These are phyloP conservation scores for Candida pseudocylindracea DNA, from an alignment of 1,139 yeast species.

Conservation along the genomic window DNA sequence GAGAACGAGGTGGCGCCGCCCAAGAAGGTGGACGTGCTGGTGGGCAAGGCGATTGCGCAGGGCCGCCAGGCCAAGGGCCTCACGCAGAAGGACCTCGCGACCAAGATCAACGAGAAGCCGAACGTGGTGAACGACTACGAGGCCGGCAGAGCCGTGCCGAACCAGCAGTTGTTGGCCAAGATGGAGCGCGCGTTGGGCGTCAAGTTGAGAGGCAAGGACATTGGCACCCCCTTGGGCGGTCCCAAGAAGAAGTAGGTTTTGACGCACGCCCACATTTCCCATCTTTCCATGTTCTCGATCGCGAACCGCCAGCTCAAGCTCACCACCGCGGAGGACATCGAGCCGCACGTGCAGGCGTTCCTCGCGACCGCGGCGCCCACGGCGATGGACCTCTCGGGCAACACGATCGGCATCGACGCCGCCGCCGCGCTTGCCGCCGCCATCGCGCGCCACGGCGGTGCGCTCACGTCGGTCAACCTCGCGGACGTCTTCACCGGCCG, in stretches of 20 bases:
- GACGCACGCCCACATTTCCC: not conserved
- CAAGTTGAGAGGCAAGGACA: slow-evolving; percentile 87
- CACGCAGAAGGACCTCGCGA: slow-evolving; percentile 92
- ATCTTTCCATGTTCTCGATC: slow-evolving; percentile 22
- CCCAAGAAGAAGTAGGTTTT: slow-evolving; percentile 22
- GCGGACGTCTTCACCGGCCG: slow-evolving; percentile 92
- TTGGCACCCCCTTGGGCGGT: slow-evolving; percentile 75
- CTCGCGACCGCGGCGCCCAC: slow-evolving; percentile 15
- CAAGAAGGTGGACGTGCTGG: slow-evolving; percentile 61
- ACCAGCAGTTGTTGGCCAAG: slow-evolving; percentile 83
- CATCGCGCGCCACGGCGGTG: slow-evolving; percentile 23
- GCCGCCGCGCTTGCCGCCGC: slow-evolving; percentile 48
- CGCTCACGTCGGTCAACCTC: slow-evolving; percentile 47
- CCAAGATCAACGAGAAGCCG: slow-evolving; percentile 89
- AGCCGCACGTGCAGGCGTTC: slow-evolving; percentile 36
- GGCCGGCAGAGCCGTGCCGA: slow-evolving; percentile 91
- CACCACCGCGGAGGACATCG: slow-evolving; percentile 50
- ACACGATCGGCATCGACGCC: slow-evolving; percentile 85
- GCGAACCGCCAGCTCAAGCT: slow-evolving; percentile 65
- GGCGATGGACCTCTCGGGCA: slow-evolving; percentile 69
- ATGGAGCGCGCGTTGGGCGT: slow-evolving; percentile 88
- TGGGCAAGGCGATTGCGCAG: slow-evolving; percentile 72
- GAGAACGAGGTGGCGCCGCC: slow-evolving; percentile 88
- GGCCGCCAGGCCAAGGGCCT: slow-evolving; percentile 78
- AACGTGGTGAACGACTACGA: slow-evolving; percentile 90